A percentile compares a stretch with the other conserved stretches of the same genome.
phyloP scores from a whole-genome alignment of 768 basidiomycete species.

The Cubamyces lactineus region DNA sequence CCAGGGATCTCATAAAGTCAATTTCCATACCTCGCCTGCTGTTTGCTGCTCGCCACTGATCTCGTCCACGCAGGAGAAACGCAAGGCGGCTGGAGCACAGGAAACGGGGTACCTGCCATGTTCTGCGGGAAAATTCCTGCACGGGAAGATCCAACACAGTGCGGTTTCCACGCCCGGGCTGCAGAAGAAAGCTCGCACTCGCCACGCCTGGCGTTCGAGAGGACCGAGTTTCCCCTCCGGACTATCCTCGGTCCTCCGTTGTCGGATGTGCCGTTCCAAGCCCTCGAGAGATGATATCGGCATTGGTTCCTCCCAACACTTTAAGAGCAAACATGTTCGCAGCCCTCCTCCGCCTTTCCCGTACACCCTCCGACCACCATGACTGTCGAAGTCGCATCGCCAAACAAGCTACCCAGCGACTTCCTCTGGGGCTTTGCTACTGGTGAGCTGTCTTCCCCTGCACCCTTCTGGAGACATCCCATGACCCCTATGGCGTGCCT shows the following conservation, averaged over 20 bases:
- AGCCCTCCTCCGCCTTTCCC: conserved; percentile 29
- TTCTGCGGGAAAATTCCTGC: conserved; percentile 18
- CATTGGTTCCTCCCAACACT: conserved; percentile 22
- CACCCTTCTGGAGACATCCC: conserved; percentile 3
- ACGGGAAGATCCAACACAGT: conserved; percentile 9
- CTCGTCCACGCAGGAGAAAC: background rate
- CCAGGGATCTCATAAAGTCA: conserved; percentile 19
- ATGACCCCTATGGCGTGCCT: background rate
- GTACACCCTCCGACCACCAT: conserved; percentile 37
- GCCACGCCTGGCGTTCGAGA: conserved; percentile 16
- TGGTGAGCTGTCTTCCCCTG: conserved; percentile 43
- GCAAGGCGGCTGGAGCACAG: background rate
- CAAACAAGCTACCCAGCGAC: conserved; percentile 49
- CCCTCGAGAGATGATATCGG: conserved; percentile 34
- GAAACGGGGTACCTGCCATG: background rate
- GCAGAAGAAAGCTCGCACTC: conserved; percentile 5
- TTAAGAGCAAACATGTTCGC: conserved; percentile 32
- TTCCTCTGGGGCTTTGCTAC: conserved; percentile 78
- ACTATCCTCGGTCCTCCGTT: conserved; percentile 49
- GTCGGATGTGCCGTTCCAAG: conserved; percentile 43
- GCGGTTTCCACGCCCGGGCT: conserved; percentile 18
- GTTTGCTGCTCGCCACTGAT: background rate
- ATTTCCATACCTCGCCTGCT: conserved; percentile 1
- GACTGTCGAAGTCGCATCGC: conserved; percentile 23
- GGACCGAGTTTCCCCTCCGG: conserved; percentile 38